Conservation (phyloP, 441 rosid species). For the Mallotus japonicus region DNA sequence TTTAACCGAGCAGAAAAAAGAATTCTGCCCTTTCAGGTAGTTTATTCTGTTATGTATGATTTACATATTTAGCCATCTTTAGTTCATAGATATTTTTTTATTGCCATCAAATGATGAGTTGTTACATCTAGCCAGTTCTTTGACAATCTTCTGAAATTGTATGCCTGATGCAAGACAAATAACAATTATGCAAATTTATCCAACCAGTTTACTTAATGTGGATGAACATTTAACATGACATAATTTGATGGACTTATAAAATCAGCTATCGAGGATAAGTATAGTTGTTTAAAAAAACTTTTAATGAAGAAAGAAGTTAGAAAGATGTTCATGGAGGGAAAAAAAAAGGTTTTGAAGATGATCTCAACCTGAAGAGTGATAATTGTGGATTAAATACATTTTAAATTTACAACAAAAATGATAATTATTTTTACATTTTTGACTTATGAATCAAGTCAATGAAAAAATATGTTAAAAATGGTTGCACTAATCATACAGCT, state of each 20-base stretch:
- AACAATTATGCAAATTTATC: background rate
- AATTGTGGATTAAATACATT: background rate
- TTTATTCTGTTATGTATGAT: background rate
- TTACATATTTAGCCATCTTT: background rate
- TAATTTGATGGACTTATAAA: background rate
- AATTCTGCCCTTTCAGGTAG: constrained; percentile 94
- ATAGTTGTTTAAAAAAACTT: background rate
- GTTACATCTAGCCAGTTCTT: background rate
- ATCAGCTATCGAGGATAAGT: background rate
- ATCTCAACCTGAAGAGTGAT: background rate
- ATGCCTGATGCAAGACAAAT: background rate
- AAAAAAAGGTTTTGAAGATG: background rate
- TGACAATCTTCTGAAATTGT: constrained; percentile 8
- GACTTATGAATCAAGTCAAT: background rate
- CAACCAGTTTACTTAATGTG: background rate
- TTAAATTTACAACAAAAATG: no score
- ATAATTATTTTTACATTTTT: no score
- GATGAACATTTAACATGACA: background rate
- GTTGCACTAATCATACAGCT: background rate
- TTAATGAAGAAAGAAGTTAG: background rate
- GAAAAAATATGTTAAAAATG: background rate
- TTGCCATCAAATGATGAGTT: constrained; percentile 10
- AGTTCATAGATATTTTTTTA: background rate
- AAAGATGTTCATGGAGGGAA: background rate
- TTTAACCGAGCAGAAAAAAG: constrained; percentile 64